Evolutionary conservation across 2,329 filamentous ascomycete species (phyloP), one percentile per base, ranked within the genome.

Genomic region (Pseudocercospora fuligena): DNA sequence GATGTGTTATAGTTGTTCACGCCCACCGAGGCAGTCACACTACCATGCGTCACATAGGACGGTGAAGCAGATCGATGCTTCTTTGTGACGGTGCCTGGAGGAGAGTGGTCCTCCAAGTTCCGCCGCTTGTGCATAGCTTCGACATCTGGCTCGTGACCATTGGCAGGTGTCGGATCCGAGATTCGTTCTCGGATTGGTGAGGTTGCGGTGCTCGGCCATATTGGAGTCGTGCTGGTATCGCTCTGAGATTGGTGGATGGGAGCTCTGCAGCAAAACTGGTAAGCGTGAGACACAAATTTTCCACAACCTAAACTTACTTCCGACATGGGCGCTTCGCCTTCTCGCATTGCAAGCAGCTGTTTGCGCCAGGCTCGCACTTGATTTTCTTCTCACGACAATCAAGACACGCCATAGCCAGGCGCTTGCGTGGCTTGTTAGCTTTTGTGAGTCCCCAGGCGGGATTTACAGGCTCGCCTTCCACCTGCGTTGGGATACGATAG

Each of bases 301-400:
- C 8, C 21, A 23, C 14, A 3, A 29, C n/a, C 33, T 31, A 31
- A 9, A 70, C 76, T 60, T 82, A 94, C 91, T 92, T 92, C 79
- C 90, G 90, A 86, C 94, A 97, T 19, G 90, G 84, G 57, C 92
- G 87, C 64, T 93, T 92, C 76, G 94, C 94, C 81, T 97, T 97
- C 77, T 95, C 91, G 78, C 94, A 97, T 80, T 97, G 93, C 62
- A 94, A 87, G 74, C 94, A 97, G 72, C 92, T 93, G 46, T 92
- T 92, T 70, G 88, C 90, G 73, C 94, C 93, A 1, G 93, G 94
- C 71, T 97, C 93, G 76, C 94, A 97, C 79, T 97, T 97, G 82
- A 97, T 97, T 84, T 97, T 97, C 88, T 97, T 97, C 81, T 97
- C 93, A 60, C 94, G 88, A 78, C 94, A 97, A 12, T 93, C 95